Conservation (phyloP, 1,284 basidiomycete species). For the Peniophora sp. region DNA sequence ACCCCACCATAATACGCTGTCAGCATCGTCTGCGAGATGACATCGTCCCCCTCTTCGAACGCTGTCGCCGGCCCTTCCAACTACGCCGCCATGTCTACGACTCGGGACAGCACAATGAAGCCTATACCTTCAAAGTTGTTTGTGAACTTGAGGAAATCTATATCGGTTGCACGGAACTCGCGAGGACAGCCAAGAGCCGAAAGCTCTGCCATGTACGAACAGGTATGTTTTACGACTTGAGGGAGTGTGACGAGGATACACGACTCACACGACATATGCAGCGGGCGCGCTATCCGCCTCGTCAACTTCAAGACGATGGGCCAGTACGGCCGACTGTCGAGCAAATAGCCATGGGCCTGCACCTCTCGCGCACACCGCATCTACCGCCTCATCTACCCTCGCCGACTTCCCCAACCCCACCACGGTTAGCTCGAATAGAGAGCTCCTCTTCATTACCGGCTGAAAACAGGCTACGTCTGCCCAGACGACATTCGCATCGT, state of each 20-base stretch:
- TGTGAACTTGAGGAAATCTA: too few relatives aligned
- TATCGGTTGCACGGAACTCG: too few relatives aligned
- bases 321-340: constrained; percentile 43
- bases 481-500: neutral
- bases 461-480: neutral
- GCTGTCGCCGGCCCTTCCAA: constrained; percentile 26
- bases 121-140: too few relatives aligned
- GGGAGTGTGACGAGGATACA: too few relatives aligned
- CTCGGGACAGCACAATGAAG: too few relatives aligned
- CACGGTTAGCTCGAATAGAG: neutral
- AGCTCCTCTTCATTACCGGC: neutral
- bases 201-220: too few relatives aligned
- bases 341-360: constrained; percentile 71
- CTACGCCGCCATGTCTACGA: too few relatives aligned
- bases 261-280: neutral
- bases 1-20: constrained; percentile 21
- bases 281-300: neutral
- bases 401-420: constrained; percentile 8
- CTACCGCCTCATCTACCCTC: constrained; percentile 25
- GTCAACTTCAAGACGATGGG: neutral
- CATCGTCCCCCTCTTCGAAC: constrained; percentile 9
- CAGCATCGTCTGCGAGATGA: constrained; percentile 4
- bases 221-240: too few relatives aligned
- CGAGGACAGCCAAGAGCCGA: too few relatives aligned
- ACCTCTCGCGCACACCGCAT: constrained; percentile 65